Conservation (phyloP, 2,329 filamentous ascomycete genomes). For the Parasarocladium wereldwijsianum region DNA sequence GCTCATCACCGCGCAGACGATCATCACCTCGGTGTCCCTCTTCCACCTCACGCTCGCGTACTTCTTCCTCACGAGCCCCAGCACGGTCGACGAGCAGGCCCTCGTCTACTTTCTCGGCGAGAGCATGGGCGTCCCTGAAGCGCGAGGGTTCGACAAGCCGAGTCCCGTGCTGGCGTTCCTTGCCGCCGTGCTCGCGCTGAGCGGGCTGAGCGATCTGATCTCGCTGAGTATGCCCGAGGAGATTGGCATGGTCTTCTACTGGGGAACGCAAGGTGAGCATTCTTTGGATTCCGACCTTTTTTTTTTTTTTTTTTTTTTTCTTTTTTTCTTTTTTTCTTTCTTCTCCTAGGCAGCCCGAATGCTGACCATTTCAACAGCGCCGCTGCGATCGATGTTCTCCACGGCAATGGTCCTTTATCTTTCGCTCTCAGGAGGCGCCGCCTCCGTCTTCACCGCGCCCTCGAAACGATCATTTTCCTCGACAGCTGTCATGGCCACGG, state of each 20-base stretch:
- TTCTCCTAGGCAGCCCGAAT: not conserved
- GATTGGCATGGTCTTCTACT: slow-evolving; percentile 45
- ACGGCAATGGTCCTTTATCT: slow-evolving; percentile 48
- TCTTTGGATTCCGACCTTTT: slow-evolving; percentile 8
- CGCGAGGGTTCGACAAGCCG: slow-evolving; percentile 51
- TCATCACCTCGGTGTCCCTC: slow-evolving; percentile 69
- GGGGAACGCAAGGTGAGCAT: slow-evolving; percentile 47
- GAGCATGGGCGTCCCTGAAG: slow-evolving; percentile 61
- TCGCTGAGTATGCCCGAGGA: slow-evolving; percentile 56
- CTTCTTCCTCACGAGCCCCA: slow-evolving; percentile 66
- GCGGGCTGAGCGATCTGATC: slow-evolving; percentile 49
- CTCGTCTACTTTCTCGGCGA: slow-evolving; percentile 72
- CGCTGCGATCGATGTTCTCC: slow-evolving; percentile 49
- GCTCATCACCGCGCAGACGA: slow-evolving; percentile 63
- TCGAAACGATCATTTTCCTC: slow-evolving; percentile 19
- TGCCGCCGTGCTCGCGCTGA: slow-evolving; percentile 46
- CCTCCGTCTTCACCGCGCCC: slow-evolving; percentile 26
- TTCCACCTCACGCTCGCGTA: slow-evolving; percentile 75
- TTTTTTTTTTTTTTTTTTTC: not conserved
- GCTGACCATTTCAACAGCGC: slow-evolving; percentile 25
- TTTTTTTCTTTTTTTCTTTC: not conserved
- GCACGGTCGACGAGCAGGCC: slow-evolving; percentile 60
- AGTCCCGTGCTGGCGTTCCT: slow-evolving; percentile 63
- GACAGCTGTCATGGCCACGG: slow-evolving; percentile 22
- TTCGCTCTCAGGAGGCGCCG: slow-evolving; percentile 42